Evolutionary conservation across 805 yeast species (phyloP), one percentile per base, ranked within the genome.

Genomic region (Cyberlindnera bimundalis): DNA sequence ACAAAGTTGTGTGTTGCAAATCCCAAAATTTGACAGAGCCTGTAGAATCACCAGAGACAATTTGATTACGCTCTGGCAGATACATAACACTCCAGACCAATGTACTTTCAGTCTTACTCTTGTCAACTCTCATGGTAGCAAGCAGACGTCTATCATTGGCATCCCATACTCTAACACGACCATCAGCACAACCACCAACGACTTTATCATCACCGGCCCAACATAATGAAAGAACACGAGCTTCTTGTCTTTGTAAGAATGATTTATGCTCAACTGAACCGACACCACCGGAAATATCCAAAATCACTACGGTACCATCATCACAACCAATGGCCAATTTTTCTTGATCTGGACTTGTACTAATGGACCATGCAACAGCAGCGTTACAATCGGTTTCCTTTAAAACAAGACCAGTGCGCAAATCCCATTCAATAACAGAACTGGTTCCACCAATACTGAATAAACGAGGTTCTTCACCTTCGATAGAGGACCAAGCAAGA

Each of bases 1-100:
- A 69, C 44, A 93, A 67, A 1, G 96, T 81, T 51, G 79, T 80
- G 51, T 78, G 81, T 35, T 76, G 73, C 47, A 83, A 70, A 55
- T 91, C 96, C 99, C 99, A 93, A 49, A 93, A 75, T 62, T 91
- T 91, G 38, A 93, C 77, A 8, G 85, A 73, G 2, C 99, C 99
- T 1, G 97, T 91, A 6, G 97, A 89, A 65, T 93, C 99, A 40
- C 98, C 99, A 45, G 89, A 79, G n/a, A 87, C 95, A 43, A 93
- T 74, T 60, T 88, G 95, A 40, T 77, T 70, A 36, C 75, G 74
- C 30, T 68, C 59, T 5, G 83, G 79, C 43, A 90, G 65, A 24
- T 80, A 79, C 33, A 73, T 52, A 1, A 93, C 79, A 26, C 88
- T 73, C 99, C 99, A 93, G 7, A 93, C 93, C 46, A 93, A 69